Evolutionary conservation across 1,284 basidiomycete genomes (phyloP).

Genomic region (Ganoderma sinense): DNA sequence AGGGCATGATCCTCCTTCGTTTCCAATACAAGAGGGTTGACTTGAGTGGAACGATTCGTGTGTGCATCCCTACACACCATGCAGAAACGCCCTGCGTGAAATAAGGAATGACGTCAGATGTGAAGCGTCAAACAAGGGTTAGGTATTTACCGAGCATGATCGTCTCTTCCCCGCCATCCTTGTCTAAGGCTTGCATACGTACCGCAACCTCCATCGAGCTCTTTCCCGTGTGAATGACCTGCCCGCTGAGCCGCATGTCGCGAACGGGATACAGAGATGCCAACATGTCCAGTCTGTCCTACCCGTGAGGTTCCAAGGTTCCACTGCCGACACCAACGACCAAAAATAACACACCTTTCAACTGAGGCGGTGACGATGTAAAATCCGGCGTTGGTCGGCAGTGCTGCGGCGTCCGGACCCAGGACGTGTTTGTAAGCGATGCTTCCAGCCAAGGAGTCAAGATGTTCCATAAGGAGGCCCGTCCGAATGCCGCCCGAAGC

Average conservation of each 20-base stretch:
- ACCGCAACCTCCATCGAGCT: conserved; percentile 87
- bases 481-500: conserved; percentile 73
- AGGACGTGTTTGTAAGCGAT: conserved; percentile 86
- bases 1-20: conserved; percentile 71
- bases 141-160: conserved; percentile 65
- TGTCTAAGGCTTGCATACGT: conserved; percentile 75
- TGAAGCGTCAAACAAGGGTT: conserved; percentile 9
- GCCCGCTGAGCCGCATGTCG: conserved; percentile 79
- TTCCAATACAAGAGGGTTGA: conserved; percentile 70
- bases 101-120: background rate
- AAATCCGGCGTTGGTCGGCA: conserved; percentile 69
- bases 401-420: conserved; percentile 58
- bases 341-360: conserved; percentile 59
- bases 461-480: conserved; percentile 78
- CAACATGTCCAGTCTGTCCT: conserved; percentile 67
- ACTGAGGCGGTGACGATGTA: conserved; percentile 87
- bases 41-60: conserved; percentile 68
- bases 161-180: conserved; percentile 58
- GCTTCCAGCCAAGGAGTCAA: conserved; percentile 84
- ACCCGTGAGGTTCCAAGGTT: background rate
- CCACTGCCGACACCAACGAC: background rate
- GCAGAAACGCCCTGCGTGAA: conserved; percentile 66
- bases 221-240: conserved; percentile 80
- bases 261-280: conserved; percentile 61
- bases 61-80: conserved; percentile 84